Evolutionary conservation across 2,329 filamentous ascomycete species (phyloP), one percentile per base, ranked within the genome.

Genomic region (Neophaeococcomyces aloes): DNA sequence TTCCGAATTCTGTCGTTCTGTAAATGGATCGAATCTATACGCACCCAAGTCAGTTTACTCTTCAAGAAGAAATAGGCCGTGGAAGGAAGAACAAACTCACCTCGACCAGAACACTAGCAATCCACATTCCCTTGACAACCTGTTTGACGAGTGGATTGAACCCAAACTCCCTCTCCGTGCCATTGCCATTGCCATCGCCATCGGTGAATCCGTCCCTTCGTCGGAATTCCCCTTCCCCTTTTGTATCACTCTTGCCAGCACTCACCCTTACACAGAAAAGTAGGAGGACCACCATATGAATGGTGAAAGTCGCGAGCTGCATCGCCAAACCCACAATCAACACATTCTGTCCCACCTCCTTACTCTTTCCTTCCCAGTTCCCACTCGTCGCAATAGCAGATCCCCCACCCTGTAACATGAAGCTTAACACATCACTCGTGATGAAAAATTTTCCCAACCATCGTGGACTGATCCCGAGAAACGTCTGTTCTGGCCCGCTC

Each of bases 1-100:
- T 57, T 2, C 57, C 57, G 53, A 70, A 74, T 57, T 75, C 72
- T n/a, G 72, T 47, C 59, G 71, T 65, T n/a, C 71, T 66, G 47
- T 71, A 76, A 21, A 74, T 61, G n/a, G 67, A 72, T 11, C 71
- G 69, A 3, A 72, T 48, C 59, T 74, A 56, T 31, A 58, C 57
- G 10, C 14, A 4, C 7, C 5, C 27, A 8, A 14, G 29, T 36
- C 36, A 32, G 32, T 2, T 18, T 3, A 11, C n/a, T 3, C 17
- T 18, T 44, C 7, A 34, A 15, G 7, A 14, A 29, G 56, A 50
- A 36, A 15, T 31, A n/a, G 13, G 18, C 15, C 11, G 11, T 19
- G 31, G 25, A 5, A 30, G 19, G 8, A 19, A 30, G 19, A 33
- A 33, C 13, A 10, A 31, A 59, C 66, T 47, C 54, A 72, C 69